Conservation (phyloP, 352 stramenopile genomes). For the Elongisporangium anandrum region DNA sequence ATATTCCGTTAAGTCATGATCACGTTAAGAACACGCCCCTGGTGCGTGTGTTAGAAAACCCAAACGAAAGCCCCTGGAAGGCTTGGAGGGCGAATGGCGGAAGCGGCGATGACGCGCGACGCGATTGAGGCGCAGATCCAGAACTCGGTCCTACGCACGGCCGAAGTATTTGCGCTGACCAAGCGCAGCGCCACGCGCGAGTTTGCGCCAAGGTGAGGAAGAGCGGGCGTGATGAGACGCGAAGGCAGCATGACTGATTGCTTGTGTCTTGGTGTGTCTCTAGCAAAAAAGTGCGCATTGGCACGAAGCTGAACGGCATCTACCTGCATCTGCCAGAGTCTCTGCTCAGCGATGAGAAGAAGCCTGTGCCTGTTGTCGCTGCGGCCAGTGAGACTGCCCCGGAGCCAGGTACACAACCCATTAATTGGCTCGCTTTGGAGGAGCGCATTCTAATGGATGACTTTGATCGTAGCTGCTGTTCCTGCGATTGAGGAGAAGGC, state of each 20-base stretch:
- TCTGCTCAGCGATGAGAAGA: slow-evolving; percentile 33
- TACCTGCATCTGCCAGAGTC: slow-evolving; percentile 58
- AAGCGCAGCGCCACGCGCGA: slow-evolving; percentile 55
- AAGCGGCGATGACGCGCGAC: slow-evolving; percentile 3
- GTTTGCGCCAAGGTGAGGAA: slow-evolving; percentile 49
- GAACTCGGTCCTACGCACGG: slow-evolving; percentile 56
- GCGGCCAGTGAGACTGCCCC: slow-evolving; percentile 5
- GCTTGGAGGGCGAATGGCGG: not conserved
- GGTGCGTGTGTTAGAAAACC: not conserved
- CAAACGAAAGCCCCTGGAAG: not conserved
- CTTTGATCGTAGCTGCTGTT: slow-evolving; percentile 12
- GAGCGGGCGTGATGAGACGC: too few relatives aligned
- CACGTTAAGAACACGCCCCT: not conserved
- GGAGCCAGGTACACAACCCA: slow-evolving; percentile 5
- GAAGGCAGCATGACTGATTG: not conserved
- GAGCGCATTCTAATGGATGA: not conserved
- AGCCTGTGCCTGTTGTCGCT: slow-evolving; percentile 4
- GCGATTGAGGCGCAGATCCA: slow-evolving; percentile 42
- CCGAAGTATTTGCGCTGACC: slow-evolving; percentile 67
- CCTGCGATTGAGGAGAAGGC: slow-evolving; percentile 13
- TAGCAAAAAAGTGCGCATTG: slow-evolving; percentile 73
- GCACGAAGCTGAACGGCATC: slow-evolving; percentile 52
- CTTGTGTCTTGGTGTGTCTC: not conserved
- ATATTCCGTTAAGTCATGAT: too few relatives aligned
- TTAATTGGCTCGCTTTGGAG: too few relatives aligned